Percentiles rank a stretch among this genome's conserved stretches.
These are phyloP conservation scores for Solioccasus polychromus DNA, from an alignment of 768 basidiomycete species.

Conservation along the genomic window DNA sequence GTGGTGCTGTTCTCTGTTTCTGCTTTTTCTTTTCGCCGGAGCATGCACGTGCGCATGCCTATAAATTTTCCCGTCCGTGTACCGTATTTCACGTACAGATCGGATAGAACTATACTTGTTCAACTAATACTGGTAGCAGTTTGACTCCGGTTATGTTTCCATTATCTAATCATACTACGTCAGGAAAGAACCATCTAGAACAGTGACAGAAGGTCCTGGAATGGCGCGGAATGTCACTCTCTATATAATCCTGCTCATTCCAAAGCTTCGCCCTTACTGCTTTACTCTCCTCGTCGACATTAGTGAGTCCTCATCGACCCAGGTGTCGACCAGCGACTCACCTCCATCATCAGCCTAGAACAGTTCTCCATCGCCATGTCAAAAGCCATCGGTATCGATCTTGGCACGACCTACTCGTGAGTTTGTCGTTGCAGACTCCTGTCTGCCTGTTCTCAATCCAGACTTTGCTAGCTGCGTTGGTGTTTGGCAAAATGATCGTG, in stretches of 20 bases:
- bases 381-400: conserved; percentile 89
- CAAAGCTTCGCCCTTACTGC: conserved; percentile 8
- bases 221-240: conserved; percentile 25
- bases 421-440: conserved; percentile 30
- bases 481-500: conserved; percentile 99
- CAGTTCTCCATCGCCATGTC: conserved; percentile 40
- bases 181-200: conserved; percentile 35
- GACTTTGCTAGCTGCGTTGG: conserved; percentile 78
- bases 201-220: conserved; percentile 32
- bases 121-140: conserved; percentile 7
- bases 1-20: conserved; percentile 13
- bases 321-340: not conserved
- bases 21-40: conserved; percentile 10
- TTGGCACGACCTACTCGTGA: conserved; percentile 91
- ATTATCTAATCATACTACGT: conserved; percentile 34
- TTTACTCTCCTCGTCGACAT: conserved; percentile 9
- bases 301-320: conserved; percentile 18
- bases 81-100: conserved; percentile 26
- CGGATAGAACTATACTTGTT: conserved; percentile 22
- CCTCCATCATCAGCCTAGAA: conserved; percentile 27
- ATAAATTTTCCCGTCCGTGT: conserved; percentile 23
- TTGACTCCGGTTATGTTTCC: conserved; percentile 11
- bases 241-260: conserved; percentile 27
- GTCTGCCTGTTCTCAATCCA: conserved; percentile 9
- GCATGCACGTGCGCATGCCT: conserved; percentile 29